Evolutionary conservation across 1,284 basidiomycete species (phyloP), one percentile per base, ranked within the genome.

Genomic region (Pascua sp.): DNA sequence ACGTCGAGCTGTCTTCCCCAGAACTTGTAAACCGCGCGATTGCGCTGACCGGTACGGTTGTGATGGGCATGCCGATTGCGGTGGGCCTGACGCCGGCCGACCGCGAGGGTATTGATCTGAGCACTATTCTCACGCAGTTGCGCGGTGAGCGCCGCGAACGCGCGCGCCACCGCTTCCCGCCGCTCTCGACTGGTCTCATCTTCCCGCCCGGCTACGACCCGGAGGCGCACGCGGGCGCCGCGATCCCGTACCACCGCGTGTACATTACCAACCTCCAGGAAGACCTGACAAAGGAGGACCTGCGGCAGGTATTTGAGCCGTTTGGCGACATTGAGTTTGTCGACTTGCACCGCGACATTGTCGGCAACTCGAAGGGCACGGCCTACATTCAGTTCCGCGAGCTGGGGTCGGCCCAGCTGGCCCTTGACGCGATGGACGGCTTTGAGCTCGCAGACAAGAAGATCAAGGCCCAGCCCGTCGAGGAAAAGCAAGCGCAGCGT

Each of bases 241-340:
- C 77, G 41, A 79, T 81, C 58, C 77, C 80, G 32, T 79, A 79
- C 57, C 76, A 81, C 64, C 91, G 94, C 75, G 85, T 99, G 72
- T 98, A 96, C 75, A 91, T 99, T 72, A 92, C 94, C 61, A 95
- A 91, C 61, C 80, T 99, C 48, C 91, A 97, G 77, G 97, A 95
- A 82, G 93, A 92, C 77, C 86, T 99, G 62, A 91, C 90, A 51
- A 89, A 94, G 77, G 88, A 91, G 66, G 94, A 98, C 81, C 89
- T 99, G 78, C 90, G 89, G 77, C 90, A 96, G 82, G 95, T 98
- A 65, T 99, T 99, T 77, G 92, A 95, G 74, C 93, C 95, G 5
- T 99, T 98, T 76, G 95, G 95, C 67, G 89, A 91, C 77, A 83
- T 99, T 66, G 94, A 95, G 77, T 95, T 95, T 80, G 94, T 98